A percentile compares a stretch with the other conserved stretches of the same genome.
Evolutionary conservation across 495 filamentous ascomycete species (phyloP).

Genomic region (Penicillium ucsense): DNA sequence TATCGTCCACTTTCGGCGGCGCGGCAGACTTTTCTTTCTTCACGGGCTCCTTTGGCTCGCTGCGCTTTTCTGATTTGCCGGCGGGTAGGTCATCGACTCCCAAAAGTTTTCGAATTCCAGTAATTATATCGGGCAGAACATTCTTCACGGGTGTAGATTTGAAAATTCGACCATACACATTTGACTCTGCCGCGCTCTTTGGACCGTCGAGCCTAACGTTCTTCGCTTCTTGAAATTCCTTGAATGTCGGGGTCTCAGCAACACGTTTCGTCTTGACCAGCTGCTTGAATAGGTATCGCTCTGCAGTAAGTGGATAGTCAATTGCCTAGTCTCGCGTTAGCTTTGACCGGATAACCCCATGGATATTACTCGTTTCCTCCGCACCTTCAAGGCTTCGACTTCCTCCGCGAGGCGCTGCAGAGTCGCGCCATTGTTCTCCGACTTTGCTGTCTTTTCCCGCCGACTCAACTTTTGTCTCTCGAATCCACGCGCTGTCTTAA

Average conservation of each 20-base stretch:
- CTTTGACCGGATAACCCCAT: neutral
- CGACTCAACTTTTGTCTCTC: slow-evolving; percentile 82
- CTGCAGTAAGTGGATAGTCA: slow-evolving; percentile 53
- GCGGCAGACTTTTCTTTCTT: slow-evolving; percentile 11
- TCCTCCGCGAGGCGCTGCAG: slow-evolving; percentile 59
- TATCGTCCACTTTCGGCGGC: neutral
- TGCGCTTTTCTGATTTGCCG: slow-evolving; percentile 16
- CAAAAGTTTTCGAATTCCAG: slow-evolving; percentile 50
- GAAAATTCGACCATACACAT: slow-evolving; percentile 74
- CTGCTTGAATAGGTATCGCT: slow-evolving; percentile 63
- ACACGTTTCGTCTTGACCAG: slow-evolving; percentile 66
- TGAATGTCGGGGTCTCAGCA: slow-evolving; percentile 41
- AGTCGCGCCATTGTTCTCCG: slow-evolving; percentile 27
- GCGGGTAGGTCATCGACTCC: slow-evolving; percentile 42
- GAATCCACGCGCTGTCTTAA: slow-evolving; percentile 77
- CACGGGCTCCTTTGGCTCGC: slow-evolving; percentile 13
- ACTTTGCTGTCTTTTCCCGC: slow-evolving; percentile 55
- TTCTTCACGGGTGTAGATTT: slow-evolving; percentile 67
- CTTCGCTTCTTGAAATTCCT: slow-evolving; percentile 24
- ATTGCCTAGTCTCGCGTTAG: slow-evolving; percentile 34
- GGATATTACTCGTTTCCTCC: too few species aligned
- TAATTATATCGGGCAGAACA: slow-evolving; percentile 51
- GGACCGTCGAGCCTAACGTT: slow-evolving; percentile 27
- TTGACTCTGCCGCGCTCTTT: slow-evolving; percentile 46
- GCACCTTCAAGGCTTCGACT: slow-evolving; percentile 64